Evolutionary conservation across 1,284 basidiomycete species (phyloP), one percentile per base, ranked within the genome.

Genomic region (Caloboletus firmus): DNA sequence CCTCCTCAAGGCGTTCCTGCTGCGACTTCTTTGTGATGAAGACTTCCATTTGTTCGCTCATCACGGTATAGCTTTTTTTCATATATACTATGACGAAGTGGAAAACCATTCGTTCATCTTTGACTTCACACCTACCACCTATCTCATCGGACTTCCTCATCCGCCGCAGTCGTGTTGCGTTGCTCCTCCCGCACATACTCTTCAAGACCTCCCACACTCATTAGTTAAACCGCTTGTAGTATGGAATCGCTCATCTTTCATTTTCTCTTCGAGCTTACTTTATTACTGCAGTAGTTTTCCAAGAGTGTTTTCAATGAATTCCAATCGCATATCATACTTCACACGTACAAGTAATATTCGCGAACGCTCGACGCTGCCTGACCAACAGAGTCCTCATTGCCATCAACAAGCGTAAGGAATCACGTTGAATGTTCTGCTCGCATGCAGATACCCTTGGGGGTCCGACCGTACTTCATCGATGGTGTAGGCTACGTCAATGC

Each of bases 401-500:
- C 15, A 26, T 53, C 34, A 51, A 31, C 61, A 60, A 40, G 47
- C 9, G 15, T 47, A 4, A 28, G 50, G 22, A 9, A 37, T 13
- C 30, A 64, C 5, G 15, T 51, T 26, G 11, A 70, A 67, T 12
- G 54, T 55, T 26, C 56, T 63, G 24, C 57, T 59, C n/a, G 68
- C 57, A 13, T 26, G 58, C 36, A 65, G 54, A 49, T 72, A 59
- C 2, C 72, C 70, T n/a, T 75, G 65, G 39, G 67, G 68, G 57
- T 84, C 80, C 18, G 73, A 58, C 49, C 79, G 73, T 17, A 87
- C 80, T 62, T 86, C 81, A 32, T 81, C 77, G 1, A 84, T 82
- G n/a, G 68, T 51, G 58, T 84, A 85, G 46, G 62, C 64, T 20
- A 87, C 80, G 22, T 75, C 62, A 45, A 82, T 70, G 3, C 59